Conservation (phyloP, 2,329 filamentous ascomycete species). For the Davidsoniella neocaledoniae region DNA sequence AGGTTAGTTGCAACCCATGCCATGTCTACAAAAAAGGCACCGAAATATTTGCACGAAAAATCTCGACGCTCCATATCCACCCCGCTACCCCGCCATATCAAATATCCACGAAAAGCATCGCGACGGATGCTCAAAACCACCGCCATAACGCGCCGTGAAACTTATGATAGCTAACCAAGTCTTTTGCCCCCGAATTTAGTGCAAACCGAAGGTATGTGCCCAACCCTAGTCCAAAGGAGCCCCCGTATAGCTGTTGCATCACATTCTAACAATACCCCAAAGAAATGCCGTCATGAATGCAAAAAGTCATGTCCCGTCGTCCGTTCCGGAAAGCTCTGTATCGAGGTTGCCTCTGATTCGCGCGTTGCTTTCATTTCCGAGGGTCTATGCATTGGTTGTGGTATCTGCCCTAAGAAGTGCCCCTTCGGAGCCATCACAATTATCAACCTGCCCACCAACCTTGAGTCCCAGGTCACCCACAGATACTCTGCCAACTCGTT, state of each 20-base stretch:
- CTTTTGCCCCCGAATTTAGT: conserved; percentile 30
- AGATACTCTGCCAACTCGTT: conserved; percentile 99
- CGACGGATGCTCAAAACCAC: neutral
- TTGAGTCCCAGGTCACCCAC: conserved; percentile 95
- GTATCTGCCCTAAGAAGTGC: conserved; percentile 99
- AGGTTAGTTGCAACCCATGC: conserved; percentile 41
- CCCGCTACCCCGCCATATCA: conserved; percentile 22
- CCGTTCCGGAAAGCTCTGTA: conserved; percentile 90
- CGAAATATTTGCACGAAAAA: conserved; percentile 4
- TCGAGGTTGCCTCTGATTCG: conserved; percentile 76
- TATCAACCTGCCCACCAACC: conserved; percentile 98
- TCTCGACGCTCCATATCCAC: conserved; percentile 13
- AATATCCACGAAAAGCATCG: neutral
- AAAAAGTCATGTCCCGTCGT: conserved; percentile 98
- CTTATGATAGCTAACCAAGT: conserved; percentile 1
- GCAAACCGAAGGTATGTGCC: conserved; percentile 61
- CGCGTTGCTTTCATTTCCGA: conserved; percentile 98
- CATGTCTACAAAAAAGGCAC: neutral
- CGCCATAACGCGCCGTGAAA: neutral
- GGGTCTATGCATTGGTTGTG: conserved; percentile 88
- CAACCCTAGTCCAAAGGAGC: neutral
- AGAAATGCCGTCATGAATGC: conserved; percentile 99
- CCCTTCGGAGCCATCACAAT: conserved; percentile 98
- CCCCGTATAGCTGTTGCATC: conserved; percentile 13
- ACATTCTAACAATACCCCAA: conserved; percentile 17